Percentiles rank a stretch among this genome's conserved stretches.
Evolutionary conservation across 768 basidiomycete genomes (phyloP).

Genomic region (Pleurotus salmoneostramineus): DNA sequence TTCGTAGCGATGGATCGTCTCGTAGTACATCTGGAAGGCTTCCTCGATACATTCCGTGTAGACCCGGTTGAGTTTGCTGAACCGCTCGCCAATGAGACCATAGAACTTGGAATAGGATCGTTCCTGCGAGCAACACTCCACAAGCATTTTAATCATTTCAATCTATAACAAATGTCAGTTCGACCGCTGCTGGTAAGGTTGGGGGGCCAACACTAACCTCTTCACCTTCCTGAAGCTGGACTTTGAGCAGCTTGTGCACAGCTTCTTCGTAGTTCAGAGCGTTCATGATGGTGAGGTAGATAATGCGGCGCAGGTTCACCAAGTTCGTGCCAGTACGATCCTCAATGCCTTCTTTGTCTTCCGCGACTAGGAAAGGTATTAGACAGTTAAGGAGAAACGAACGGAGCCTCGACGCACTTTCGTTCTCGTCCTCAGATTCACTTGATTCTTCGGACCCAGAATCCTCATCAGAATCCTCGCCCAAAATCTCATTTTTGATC

Average conservation of each 20-base stretch:
- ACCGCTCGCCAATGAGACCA: slow-evolving; percentile 92
- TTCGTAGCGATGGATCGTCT: slow-evolving; percentile 97
- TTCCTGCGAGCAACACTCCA: slow-evolving; percentile 99
- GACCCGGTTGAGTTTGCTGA: slow-evolving; percentile 91
- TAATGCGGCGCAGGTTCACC: slow-evolving; percentile 89
- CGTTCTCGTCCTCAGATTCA: slow-evolving; percentile 54
- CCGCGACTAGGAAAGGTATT: slow-evolving; percentile 42
- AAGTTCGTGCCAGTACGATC: slow-evolving; percentile 95
- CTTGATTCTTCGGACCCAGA: slow-evolving; percentile 54
- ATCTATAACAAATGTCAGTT: slow-evolving; percentile 46
- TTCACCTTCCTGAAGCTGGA: slow-evolving; percentile 87
- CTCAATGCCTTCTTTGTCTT: slow-evolving; percentile 85
- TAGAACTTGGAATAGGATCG: slow-evolving; percentile 98
- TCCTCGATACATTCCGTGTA: slow-evolving; percentile 91
- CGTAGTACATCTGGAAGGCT: slow-evolving; percentile 88
- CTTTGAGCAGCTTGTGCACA: slow-evolving; percentile 94
- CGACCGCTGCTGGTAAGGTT: too few relatives aligned
- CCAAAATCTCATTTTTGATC: slow-evolving; percentile 93
- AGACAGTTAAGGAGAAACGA: neutral
- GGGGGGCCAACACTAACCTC: slow-evolving; percentile 54
- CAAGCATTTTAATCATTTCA: slow-evolving; percentile 96
- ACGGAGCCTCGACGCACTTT: slow-evolving; percentile 15
- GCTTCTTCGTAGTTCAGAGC: slow-evolving; percentile 98
- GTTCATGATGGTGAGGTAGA: slow-evolving; percentile 99
- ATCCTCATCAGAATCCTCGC: slow-evolving; percentile 77